phyloP scores from a whole-genome alignment of 331 rosid genomes.

The Cydonia oblonga region DNA sequence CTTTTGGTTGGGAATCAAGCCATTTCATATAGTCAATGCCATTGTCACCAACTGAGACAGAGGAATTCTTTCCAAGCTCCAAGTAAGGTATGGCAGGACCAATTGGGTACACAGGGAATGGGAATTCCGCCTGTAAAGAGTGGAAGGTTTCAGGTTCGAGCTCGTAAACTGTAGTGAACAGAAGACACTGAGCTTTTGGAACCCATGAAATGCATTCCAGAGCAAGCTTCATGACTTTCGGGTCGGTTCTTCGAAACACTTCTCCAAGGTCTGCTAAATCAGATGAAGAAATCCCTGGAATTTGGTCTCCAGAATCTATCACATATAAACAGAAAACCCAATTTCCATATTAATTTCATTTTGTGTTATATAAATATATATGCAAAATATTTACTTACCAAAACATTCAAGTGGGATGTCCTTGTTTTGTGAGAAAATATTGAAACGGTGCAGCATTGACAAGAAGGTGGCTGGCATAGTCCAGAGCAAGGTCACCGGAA shows the following conservation, averaged over 20 bases:
- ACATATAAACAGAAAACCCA: not conserved
- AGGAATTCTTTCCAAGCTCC: conserved; percentile 11
- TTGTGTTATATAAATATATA: not conserved
- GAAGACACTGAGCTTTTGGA: conserved; percentile 34
- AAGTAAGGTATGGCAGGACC: conserved; percentile 53
- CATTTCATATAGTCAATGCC: conserved; percentile 18
- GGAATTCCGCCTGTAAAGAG: conserved; percentile 21
- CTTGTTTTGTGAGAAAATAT: conserved; percentile 3
- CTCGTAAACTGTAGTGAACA: conserved; percentile 37
- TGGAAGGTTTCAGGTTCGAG: conserved; percentile 32
- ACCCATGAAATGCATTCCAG: conserved; percentile 32
- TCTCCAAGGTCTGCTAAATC: conserved; percentile 22
- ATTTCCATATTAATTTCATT: not conserved
- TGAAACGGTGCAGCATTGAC: conserved; percentile 24
- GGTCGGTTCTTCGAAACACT: conserved; percentile 21
- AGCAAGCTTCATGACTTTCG: conserved; percentile 19
- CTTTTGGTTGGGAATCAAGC: conserved; percentile 30
- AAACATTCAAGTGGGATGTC: not conserved
- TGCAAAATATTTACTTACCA: conserved; percentile 16
- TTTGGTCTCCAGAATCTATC: conserved; percentile 10
- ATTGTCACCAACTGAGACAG: not conserved
- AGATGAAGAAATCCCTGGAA: conserved; percentile 29
- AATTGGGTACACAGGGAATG: conserved; percentile 37
- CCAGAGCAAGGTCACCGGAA: conserved; percentile 40
- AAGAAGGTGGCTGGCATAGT: conserved; percentile 44